Percentiles rank a stretch among this genome's conserved stretches.
Conservation (phyloP, 225 moss, liverwort and hornwort species). For the Sphagnum contortum region DNA sequence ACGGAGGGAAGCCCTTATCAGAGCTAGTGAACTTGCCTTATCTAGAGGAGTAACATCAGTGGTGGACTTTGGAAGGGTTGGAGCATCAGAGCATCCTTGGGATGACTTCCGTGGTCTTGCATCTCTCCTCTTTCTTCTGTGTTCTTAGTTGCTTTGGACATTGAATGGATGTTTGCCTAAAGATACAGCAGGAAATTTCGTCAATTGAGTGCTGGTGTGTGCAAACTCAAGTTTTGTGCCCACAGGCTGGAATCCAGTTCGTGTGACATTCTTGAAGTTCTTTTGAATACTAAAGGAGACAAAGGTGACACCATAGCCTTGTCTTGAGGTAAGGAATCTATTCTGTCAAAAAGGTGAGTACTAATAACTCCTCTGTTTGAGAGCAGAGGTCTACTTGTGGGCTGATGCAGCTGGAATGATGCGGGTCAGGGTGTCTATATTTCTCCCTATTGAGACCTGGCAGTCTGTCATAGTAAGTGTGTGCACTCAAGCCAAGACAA, state of each 20-base stretch:
- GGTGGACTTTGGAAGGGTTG: slow-evolving; percentile 74
- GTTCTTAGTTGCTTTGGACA: too few relatives aligned
- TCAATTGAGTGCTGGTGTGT: too few relatives aligned
- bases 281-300: too few relatives aligned
- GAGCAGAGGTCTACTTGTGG: slow-evolving; percentile 69
- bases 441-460: slow-evolving; percentile 73
- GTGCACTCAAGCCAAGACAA: neutral
- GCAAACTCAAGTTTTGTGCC: too few relatives aligned
- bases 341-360: too few relatives aligned
- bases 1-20: slow-evolving; percentile 51
- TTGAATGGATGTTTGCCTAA: too few relatives aligned
- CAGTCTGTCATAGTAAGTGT: slow-evolving; percentile 42
- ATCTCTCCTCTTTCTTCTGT: too few relatives aligned
- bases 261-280: too few relatives aligned
- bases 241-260: too few relatives aligned
- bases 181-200: too few relatives aligned
- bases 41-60: slow-evolving; percentile 76
- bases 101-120: slow-evolving; percentile 47
- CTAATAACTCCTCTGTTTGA: slow-evolving; percentile 1
- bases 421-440: slow-evolving; percentile 62
- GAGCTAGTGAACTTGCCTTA: slow-evolving; percentile 74
- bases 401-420: slow-evolving; percentile 41
- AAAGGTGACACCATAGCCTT: too few relatives aligned
- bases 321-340: too few relatives aligned
- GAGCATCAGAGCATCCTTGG: slow-evolving; percentile 60